Evolutionary conservation across 1,284 basidiomycete genomes (phyloP), one percentile per base, ranked within the genome.

Genomic region (Leucoagaricus sp.): DNA sequence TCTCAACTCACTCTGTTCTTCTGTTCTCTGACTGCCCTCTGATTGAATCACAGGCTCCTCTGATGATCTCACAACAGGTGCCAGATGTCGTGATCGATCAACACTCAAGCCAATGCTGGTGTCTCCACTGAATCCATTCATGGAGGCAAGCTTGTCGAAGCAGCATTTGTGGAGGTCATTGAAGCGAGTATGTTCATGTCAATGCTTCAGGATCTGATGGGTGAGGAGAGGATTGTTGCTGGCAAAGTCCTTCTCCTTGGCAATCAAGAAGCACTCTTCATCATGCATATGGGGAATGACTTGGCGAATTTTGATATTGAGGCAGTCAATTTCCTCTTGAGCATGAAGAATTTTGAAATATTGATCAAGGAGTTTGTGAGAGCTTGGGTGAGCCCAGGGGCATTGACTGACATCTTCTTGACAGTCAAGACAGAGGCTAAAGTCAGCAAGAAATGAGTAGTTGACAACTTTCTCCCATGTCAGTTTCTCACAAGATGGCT

Each of bases 321-420:
- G 60, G 0, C 67, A 60, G 7, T 40, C 10, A 31, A 75, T 65
- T 59, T 74, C 72, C n/a, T n/a, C n/a, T n/a, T n/a, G n/a, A n/a
- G n/a, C n/a, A n/a, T n/a, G n/a, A n/a, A n/a, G n/a, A n/a, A 72
- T 61, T 25, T 68, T 67, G 58, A 72, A 70, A 49, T 69, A 65
- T 0, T 58, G 29, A n/a, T 67, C 61, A 53, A 67, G 65, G 2
- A 63, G 55, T 5, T 60, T 34, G 1, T 70, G 63, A 1, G 49
- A 41, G 13, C 63, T 57, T 19, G 62, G 66, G 17, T 52, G 40
- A 7, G 63, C 63, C 71, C 72, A 75, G 1, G 58, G 58, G 1
- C 53, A 21, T 7, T 58, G 19, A 1, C 59, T 59, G 8, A 73
- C 55, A 49, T 73, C 70, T n/a, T 68, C 55, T 1, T 60, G 57